Evolutionary conservation across 2,329 filamentous ascomycete species (phyloP).

Genomic region (Nemania sp.): DNA sequence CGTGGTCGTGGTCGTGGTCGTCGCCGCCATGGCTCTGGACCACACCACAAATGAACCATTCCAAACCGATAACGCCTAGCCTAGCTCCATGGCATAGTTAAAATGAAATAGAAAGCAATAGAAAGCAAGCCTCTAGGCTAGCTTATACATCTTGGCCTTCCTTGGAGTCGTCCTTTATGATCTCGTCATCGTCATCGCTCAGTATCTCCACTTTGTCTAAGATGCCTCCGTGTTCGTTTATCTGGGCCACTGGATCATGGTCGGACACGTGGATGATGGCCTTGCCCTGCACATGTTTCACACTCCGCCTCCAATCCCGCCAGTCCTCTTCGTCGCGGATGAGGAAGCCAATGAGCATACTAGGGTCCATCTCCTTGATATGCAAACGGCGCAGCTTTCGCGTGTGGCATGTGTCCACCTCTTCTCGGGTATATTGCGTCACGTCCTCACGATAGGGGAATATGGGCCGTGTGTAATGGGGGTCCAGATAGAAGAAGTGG

Average conservation of each 20-base stretch:
- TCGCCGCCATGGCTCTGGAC: conserved; percentile 24
- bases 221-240: conserved; percentile 68
- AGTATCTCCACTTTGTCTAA: conserved; percentile 90
- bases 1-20: no score
- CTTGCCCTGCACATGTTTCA: conserved; percentile 78
- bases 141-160: conserved; percentile 16
- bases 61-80: conserved; percentile 30
- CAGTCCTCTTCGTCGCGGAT: conserved; percentile 84
- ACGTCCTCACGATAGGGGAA: conserved; percentile 66
- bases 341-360: conserved; percentile 94
- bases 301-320: conserved; percentile 76
- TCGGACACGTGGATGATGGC: conserved; percentile 84
- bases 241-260: conserved; percentile 62
- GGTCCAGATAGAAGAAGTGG: conserved; percentile 92
- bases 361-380: conserved; percentile 93
- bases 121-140: conserved; percentile 25
- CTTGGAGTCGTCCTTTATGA: conserved; percentile 3
- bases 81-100: conserved; percentile 27
- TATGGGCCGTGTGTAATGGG: conserved; percentile 80
- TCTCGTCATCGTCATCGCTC: conserved; percentile 65
- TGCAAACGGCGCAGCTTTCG: conserved; percentile 80
- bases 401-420: conserved; percentile 85
- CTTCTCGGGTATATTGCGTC: conserved; percentile 67
- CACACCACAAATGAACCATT: conserved; percentile 16
- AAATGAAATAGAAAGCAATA: conserved; percentile 12